Evolutionary conservation across 192 early-diverging fungal species (phyloP), one percentile per base, ranked within the genome.

Genomic region (Neocallimastix lanati): DNA sequence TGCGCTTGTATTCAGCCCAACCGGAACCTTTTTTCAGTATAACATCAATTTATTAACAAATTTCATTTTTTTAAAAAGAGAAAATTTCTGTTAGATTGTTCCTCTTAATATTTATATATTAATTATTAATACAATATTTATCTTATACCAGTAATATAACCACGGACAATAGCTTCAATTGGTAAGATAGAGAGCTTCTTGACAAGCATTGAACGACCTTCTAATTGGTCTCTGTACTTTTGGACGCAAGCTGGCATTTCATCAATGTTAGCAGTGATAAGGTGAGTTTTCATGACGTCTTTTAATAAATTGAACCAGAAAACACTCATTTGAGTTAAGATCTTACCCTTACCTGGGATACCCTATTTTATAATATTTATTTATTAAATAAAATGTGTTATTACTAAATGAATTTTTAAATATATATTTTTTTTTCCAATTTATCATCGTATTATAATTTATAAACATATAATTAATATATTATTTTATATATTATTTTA

Each of bases 121-220:
- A n/a, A n/a, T n/a, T n/a, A n/a, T n/a, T n/a, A n/a, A n/a, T n/a
- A n/a, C n/a, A n/a, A 29, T 27, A 14, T 29, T 78, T 13, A 16
- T 11, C 4, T 58, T 81, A 30, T 82, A 90, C 93, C 93, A 67
- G 96, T 94, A 78, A 99, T 94, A 84, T 97, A 98, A 21, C 98
- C 98, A 78, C 98, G 92, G 21, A 99, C 96, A 83, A 99, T 99
- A 21, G 98, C 96, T 87, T 99, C 98, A 58, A 99, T 91, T 7
- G 96, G 96, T 29, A 98, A 86, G 27, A 99, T 95, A 76, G 91
- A 89, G 76, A 96, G 91, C 80, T 92, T 95, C 84, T 92, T 92
- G 58, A 99, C 98, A 77, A 99, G 87, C 84, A 99, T 92, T 77
- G 91, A 93, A 81, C 96, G 91, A 13, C 96, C 93, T 78, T 93